Evolutionary conservation across 345 rosid genomes (phyloP), one percentile per base, ranked within the genome.

Genomic region (Litchi chinensis): DNA sequence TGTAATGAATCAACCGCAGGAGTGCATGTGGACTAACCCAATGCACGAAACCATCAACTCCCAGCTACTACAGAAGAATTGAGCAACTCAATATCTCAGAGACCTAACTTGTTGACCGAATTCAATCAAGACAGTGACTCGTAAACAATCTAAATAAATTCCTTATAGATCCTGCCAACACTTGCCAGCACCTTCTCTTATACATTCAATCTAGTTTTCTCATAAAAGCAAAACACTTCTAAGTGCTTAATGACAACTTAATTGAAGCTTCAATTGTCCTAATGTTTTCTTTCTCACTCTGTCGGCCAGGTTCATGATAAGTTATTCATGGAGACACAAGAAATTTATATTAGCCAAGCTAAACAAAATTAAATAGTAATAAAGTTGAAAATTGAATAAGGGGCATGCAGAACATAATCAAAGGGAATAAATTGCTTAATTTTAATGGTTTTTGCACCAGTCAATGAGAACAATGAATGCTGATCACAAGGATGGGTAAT

Each of bases 371-470:
- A 52, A 18, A 60, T 18, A 8, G 43, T 9, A 21, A n/a, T n/a
- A 56, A 3, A 72, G 32, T 28, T 10, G 48, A 59, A 65, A 65
- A 37, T 54, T 9, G 15, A 22, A 56, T n/a, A 68, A 15, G 10
- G 8, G 24, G 5, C 8, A 76, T 22, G 37, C 21, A 54, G 40
- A 28, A n/a, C 18, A 65, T 48, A 50, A 66, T 66, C 40, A 39
- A 83, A 79, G 65, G 79, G 21, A 54, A 79, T 52, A 80, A 57
- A 75, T 80, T 68, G 66, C 82, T 77, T 32, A 52, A 77, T 77
- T 44, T 52, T 0, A 4, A 75, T 8, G 39, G 82, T 74, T 22
- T 71, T 60, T 41, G n/a, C 43, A 63, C 72, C 79, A 67, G 82
- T 76, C 84, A 63, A 72, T 76, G 83, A 76, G 77, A 65, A 48